Conservation (phyloP, 164 flowering plant genomes). For the Sedum album region DNA sequence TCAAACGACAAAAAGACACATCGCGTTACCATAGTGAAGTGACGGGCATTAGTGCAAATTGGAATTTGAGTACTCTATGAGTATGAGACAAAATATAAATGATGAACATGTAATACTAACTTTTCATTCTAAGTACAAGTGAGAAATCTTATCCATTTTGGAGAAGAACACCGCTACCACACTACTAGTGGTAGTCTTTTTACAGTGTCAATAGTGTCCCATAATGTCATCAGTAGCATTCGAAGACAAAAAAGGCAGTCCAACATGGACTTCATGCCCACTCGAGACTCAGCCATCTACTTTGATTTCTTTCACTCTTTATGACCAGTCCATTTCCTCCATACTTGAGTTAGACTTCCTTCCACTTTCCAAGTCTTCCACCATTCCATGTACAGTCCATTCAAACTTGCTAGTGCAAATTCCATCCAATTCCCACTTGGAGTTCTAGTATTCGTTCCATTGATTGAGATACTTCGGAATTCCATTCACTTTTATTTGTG, state of each 20-base stretch:
- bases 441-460: not conserved
- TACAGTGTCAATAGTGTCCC: not conserved
- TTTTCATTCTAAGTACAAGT: too few species aligned
- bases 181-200: not conserved
- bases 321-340: not conserved
- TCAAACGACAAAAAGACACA: too few species aligned
- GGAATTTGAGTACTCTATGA: too few species aligned
- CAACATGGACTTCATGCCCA: not conserved
- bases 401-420: not conserved
- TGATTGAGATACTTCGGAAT: too few species aligned
- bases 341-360: not conserved
- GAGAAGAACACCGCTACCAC: not conserved
- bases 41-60: too few species aligned
- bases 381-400: not conserved
- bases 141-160: slow-evolving; percentile 1
- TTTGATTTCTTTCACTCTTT: not conserved
- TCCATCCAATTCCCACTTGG: not conserved
- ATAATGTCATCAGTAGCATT: not conserved
- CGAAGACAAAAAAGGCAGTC: not conserved
- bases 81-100: too few species aligned
- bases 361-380: not conserved
- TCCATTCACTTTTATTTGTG: too few species aligned
- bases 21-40: too few species aligned
- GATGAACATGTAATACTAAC: too few species aligned
- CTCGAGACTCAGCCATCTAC: not conserved